Conservation (phyloP, 2,329 filamentous ascomycete species). For the Acephala macrosclerotiorum region DNA sequence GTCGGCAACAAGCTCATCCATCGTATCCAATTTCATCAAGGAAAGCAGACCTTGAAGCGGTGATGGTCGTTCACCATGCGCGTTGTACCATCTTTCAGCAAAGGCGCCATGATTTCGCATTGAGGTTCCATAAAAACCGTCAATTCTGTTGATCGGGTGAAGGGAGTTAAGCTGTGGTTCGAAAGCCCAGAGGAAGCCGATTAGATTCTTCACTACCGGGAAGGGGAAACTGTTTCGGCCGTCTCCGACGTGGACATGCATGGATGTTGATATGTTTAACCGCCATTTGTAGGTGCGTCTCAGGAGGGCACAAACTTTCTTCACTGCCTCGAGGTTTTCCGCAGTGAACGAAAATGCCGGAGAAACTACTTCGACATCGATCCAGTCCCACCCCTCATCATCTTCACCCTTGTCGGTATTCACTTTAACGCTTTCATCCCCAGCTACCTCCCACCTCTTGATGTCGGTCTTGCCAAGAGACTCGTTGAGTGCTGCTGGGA, state of each 20-base stretch:
- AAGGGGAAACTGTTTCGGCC: background rate
- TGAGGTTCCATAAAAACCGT: background rate
- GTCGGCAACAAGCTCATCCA: background rate
- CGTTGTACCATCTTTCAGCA: background rate
- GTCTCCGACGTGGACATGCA: constrained; percentile 5
- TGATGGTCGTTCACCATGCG: background rate
- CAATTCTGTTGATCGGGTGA: background rate
- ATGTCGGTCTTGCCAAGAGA: background rate
- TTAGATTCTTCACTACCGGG: background rate
- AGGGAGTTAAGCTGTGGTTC: background rate
- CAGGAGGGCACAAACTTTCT: background rate
- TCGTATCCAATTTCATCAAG: background rate
- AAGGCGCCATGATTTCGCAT: constrained; percentile 1
- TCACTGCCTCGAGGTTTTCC: background rate
- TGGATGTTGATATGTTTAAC: background rate
- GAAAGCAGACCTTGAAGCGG: background rate
- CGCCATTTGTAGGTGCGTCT: background rate
- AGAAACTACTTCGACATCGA: background rate
- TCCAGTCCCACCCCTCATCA: background rate
- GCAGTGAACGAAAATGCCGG: background rate
- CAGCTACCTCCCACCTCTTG: background rate
- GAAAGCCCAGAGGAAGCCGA: constrained; percentile 1
- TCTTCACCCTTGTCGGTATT: background rate
- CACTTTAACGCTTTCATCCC: background rate
- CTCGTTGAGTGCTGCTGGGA: background rate